Conservation (phyloP, 345 rosid species). For the Dimocarpus longan region DNA sequence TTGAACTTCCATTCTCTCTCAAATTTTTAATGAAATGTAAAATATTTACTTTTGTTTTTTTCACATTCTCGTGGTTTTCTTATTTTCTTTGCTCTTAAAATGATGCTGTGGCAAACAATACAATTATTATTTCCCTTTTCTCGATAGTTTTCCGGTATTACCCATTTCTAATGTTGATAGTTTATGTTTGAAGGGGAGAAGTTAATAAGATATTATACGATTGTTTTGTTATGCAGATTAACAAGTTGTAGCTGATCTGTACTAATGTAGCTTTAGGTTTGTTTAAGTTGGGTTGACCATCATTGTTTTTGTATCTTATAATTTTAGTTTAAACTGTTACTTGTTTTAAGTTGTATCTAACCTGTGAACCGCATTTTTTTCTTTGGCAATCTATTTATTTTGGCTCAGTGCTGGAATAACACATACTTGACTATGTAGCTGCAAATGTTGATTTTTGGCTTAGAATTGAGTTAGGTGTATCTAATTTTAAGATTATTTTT, state of each 20-base stretch:
- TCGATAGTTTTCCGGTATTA: too few species aligned
- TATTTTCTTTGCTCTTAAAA: not conserved
- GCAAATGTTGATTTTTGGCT: not conserved
- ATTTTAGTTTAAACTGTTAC: not conserved
- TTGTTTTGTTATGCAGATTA: not conserved
- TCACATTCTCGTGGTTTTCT: not conserved
- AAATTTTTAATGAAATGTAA: not conserved
- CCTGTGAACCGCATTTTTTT: not conserved
- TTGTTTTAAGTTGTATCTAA: not conserved
- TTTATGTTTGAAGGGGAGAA: too few species aligned
- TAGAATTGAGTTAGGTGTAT: not conserved
- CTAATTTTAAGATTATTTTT: not conserved
- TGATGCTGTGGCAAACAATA: not conserved
- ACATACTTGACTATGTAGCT: not conserved
- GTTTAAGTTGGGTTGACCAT: not conserved
- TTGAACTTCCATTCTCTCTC: not conserved
- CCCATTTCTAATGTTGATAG: not conserved
- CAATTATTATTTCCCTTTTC: not conserved
- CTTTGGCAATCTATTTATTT: not conserved
- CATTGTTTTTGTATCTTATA: not conserved
- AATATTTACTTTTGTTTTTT: not conserved
- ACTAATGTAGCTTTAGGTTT: not conserved
- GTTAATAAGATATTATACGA: too few species aligned
- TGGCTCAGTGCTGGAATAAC: not conserved
- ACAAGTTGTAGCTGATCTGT: not conserved